Evolutionary conservation across 2,329 filamentous ascomycete genomes (phyloP), one percentile per base, ranked within the genome.

Genomic region (Trichophyton equinum): DNA sequence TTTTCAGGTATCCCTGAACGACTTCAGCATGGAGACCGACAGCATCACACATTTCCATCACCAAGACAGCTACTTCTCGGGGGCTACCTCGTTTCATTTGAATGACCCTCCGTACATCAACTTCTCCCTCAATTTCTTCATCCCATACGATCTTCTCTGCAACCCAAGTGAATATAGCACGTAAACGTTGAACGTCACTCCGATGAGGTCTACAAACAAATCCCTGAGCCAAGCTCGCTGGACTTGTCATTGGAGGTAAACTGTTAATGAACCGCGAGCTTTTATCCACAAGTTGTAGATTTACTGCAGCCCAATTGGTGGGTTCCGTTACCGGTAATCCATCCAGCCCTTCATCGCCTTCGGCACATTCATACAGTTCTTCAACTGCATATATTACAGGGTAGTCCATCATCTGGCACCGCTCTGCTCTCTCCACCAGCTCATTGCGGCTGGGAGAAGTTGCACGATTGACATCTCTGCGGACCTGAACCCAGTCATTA

Each of bases 91-190:
- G 82, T 72, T 88, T 91, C 18, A 85, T 86, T 66, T 94, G 86
- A 36, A 99, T 85, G 3, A 96, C 89, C 55, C 89, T 84, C 60
- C 88, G 82, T 1, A 91, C 87, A 71, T 99, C 91, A 59, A 94
- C 70, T 18, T 75, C 77, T n/a, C 86, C 81, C 15, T 86, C 90
- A 65, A 90, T 91, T 65, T 95, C 91, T 68, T 96, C 92, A 59
- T 99, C 94, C 94, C 94, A 99, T 36, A 83, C 83, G 61, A 99
- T 86, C 67, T 92, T 91, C 71, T 99, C 94, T n/a, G 89, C 84
- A 4, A 95, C 89, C 92, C 92, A 99, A 1, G 89, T 96, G 69
- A 97, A 99, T 64, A 99, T 97, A 15, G 94, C 92, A 25, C 95
- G 84, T 27, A 99, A 76, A 40, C 91, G 84, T 72, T 99, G 94